Conservation (phyloP, 345 rosid genomes). For the Streptanthus diversifolius region DNA sequence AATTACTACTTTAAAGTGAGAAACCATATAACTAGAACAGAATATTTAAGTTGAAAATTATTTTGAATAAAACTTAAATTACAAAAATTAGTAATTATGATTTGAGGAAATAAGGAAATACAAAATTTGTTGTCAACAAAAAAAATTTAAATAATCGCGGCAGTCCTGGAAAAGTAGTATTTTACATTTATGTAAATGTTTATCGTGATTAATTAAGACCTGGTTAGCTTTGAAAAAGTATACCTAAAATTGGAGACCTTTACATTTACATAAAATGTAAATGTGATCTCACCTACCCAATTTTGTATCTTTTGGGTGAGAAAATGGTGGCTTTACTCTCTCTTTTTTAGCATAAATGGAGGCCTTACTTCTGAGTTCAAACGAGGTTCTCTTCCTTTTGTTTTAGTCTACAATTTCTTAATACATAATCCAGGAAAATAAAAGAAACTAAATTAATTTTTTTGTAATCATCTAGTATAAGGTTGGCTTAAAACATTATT, state of each 20-base stretch:
- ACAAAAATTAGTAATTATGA: background rate
- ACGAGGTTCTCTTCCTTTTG: background rate
- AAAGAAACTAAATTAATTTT: background rate
- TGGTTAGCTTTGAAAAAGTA: slow-evolving; percentile 10
- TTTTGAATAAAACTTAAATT: background rate
- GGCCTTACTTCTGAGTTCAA: background rate
- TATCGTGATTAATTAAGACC: background rate
- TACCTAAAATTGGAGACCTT: background rate
- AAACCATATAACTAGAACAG: background rate
- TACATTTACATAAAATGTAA: background rate
- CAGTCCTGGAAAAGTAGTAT: background rate
- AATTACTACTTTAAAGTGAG: background rate
- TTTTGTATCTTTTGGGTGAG: slow-evolving; percentile 20
- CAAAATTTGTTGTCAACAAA: background rate
- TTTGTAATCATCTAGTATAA: background rate
- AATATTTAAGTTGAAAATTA: background rate
- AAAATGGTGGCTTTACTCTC: background rate
- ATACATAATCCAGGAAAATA: too few species aligned
- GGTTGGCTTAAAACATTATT: background rate
- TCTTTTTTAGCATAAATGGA: background rate
- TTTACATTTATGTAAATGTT: background rate
- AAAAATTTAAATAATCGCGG: background rate
- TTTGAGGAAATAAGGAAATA: background rate
- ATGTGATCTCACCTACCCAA: slow-evolving; percentile 10
- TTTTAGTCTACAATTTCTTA: background rate